Base-by-base conservation (phyloP, 371 early-diverging fungal genomes). In the Batkoa obscura region DNA sequence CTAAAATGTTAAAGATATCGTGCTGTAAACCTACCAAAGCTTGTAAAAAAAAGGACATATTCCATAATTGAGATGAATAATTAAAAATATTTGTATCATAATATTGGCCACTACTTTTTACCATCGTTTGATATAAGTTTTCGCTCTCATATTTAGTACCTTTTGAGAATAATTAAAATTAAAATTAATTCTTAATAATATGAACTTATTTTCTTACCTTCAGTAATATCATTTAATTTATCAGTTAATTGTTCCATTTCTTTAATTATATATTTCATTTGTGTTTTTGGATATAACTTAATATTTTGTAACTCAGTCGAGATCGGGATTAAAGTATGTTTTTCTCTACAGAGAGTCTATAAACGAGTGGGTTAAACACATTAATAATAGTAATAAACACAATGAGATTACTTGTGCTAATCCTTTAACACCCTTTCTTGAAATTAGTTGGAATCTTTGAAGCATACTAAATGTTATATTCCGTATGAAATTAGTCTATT, bases 61-160 rank as follows among this genome's bases (percentile, higher is more conserved):
- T 55, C 55, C 55, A 55, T 10, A 55, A 32, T 43, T 55, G 55
- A 31, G 55, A 55, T 2, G 55, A 8, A 30, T 17, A 42, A 33
- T 55, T 55, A 38, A 55, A 55, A 31, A 55, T 55, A 30, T 32
- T 17, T 13, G 39, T 32, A 31, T 55, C 43, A 38, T 55, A n/a
- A 3, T 23, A 33, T 6, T 55, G 31, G 12, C 43, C 17, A 43
- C 43, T 43, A 8, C 43, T 43, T 17, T 34, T 39, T 17, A 55
- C 9, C 3, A 55, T 45, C 10, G 55, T 55, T 43, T 55, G 39
- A 30, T 38, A 55, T 15, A 55, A 43, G 32, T 17, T 38, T 9
- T 43, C 43, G 45, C 43, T 30, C 43, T 55, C 55, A 33, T 43
- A 55, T 2, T 42, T 23, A 2, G 55, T 55, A 31, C 43, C 55